Conservation (phyloP, 768 basidiomycete species). For the Mycena epipterygia region DNA sequence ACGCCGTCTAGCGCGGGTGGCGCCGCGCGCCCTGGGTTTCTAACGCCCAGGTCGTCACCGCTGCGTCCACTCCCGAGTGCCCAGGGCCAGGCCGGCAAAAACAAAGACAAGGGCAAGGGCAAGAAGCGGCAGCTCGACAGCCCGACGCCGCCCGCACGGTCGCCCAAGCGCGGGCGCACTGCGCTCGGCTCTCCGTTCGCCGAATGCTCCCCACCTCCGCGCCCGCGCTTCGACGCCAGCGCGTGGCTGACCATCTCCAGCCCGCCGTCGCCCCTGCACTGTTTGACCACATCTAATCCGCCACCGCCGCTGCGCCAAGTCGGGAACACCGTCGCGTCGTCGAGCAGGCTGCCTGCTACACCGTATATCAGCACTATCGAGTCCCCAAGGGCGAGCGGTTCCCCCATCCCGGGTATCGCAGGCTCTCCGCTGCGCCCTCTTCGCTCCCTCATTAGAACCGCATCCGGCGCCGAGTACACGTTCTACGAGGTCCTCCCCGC, state of each 20-base stretch:
- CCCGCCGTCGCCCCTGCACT: slow-evolving; percentile 13
- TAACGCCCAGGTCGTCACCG: slow-evolving; percentile 26
- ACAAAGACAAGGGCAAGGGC: slow-evolving; percentile 26
- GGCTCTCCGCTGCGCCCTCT: neutral
- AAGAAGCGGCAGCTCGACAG: slow-evolving; percentile 15
- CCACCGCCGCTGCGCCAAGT: slow-evolving; percentile 22
- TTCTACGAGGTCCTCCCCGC: slow-evolving; percentile 27
- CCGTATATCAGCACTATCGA: neutral
- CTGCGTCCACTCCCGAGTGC: neutral
- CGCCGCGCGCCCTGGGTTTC: slow-evolving; percentile 19
- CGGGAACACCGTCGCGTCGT: slow-evolving; percentile 21
- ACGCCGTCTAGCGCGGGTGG: slow-evolving; percentile 2
- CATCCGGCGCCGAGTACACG: slow-evolving; percentile 26
- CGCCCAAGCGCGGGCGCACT: neutral
- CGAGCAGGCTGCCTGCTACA: slow-evolving; percentile 5
- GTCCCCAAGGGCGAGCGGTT: neutral
- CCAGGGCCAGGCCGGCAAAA: neutral
- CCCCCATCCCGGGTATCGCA: neutral
- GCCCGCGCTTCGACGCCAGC: slow-evolving; percentile 6
- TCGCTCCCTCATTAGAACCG: neutral
- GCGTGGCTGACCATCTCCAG: slow-evolving; percentile 21
- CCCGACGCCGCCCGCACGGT: neutral
- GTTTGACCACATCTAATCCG: too few species aligned
- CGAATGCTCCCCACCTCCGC: slow-evolving; percentile 30
- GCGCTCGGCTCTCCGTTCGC: slow-evolving; percentile 21